Conservation (phyloP, 2,329 filamentous ascomycete species). For the Incumbomyces delicatus region DNA sequence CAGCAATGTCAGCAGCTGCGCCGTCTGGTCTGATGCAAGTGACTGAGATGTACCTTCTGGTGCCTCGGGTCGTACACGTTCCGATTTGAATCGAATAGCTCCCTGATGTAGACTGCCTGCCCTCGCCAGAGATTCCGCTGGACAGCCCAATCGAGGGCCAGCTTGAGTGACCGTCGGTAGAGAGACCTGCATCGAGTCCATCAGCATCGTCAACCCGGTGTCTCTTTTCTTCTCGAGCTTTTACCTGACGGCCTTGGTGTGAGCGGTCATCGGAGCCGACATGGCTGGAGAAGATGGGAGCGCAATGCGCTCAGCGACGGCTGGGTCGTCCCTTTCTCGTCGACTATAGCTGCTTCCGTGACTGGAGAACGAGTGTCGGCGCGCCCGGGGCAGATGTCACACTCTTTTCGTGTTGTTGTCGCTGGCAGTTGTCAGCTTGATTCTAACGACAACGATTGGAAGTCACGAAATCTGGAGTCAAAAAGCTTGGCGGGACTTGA, state of each 20-base stretch:
- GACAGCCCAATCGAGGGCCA: constrained; percentile 90
- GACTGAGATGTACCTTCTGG: constrained; percentile 56
- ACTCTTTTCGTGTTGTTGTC: constrained; percentile 2
- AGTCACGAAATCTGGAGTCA: constrained; percentile 8
- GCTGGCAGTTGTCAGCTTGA: not conserved
- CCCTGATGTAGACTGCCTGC: constrained; percentile 90
- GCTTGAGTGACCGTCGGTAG: constrained; percentile 86
- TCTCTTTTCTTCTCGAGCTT: constrained; percentile 8
- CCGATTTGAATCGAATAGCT: constrained; percentile 86
- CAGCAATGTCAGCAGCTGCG: constrained; percentile 12
- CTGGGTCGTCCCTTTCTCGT: not conserved
- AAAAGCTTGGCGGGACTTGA: constrained; percentile 3
- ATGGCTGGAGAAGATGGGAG: constrained; percentile 21
- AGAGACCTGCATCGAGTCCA: constrained; percentile 45
- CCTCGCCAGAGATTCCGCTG: constrained; percentile 89
- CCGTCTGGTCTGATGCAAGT: not conserved
- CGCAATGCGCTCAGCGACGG: constrained; percentile 6
- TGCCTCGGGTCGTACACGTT: constrained; percentile 74
- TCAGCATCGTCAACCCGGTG: not conserved
- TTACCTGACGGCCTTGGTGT: constrained; percentile 30
- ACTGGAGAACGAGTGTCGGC: not conserved
- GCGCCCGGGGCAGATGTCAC: not conserved
- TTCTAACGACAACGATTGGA: constrained; percentile 5
- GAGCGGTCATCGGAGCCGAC: constrained; percentile 23
- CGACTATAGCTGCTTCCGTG: constrained; percentile 1